Evolutionary conservation across 148 eudicot genomes (phyloP).

Genomic region (Chenopodium album): DNA sequence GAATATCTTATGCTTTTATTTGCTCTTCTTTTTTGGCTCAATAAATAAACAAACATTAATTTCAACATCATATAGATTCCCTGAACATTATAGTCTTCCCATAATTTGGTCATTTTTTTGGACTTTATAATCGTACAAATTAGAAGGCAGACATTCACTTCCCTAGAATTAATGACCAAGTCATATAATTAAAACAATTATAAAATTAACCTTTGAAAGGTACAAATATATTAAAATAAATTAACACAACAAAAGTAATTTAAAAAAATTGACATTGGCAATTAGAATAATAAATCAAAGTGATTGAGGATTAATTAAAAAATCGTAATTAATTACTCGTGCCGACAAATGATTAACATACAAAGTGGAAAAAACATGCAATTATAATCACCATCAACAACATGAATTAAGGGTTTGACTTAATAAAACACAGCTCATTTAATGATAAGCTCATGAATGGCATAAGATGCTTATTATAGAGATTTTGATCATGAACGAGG

Average conservation of each 20-base stretch:
- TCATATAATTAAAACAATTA: slow-evolving; percentile 12
- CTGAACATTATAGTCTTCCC: slow-evolving; percentile 12
- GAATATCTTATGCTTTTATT: neutral
- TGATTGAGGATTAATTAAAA: slow-evolving; percentile 15
- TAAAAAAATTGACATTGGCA: neutral
- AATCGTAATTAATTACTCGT: slow-evolving; percentile 14
- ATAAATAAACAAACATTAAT: slow-evolving; percentile 19
- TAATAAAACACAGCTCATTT: slow-evolving; percentile 33
- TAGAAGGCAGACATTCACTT: slow-evolving; percentile 30
- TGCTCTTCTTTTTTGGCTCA: neutral
- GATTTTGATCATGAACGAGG: slow-evolving; percentile 22
- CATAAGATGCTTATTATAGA: slow-evolving; percentile 18
- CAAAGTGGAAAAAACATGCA: slow-evolving; percentile 42
- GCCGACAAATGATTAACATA: slow-evolving; percentile 44
- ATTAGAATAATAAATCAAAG: slow-evolving; percentile 7
- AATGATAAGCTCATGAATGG: slow-evolving; percentile 40
- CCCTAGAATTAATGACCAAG: slow-evolving; percentile 21
- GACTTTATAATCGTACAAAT: neutral
- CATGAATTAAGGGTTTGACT: slow-evolving; percentile 29
- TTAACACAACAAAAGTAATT: neutral
- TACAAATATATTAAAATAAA: neutral
- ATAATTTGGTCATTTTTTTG: neutral
- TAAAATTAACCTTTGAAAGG: neutral
- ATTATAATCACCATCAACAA: slow-evolving; percentile 25
- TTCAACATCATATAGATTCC: slow-evolving; percentile 30